These are phyloP conservation scores for Sungouiella blattae DNA, from an alignment of 805 yeast genomes.

Conservation along the genomic window DNA sequence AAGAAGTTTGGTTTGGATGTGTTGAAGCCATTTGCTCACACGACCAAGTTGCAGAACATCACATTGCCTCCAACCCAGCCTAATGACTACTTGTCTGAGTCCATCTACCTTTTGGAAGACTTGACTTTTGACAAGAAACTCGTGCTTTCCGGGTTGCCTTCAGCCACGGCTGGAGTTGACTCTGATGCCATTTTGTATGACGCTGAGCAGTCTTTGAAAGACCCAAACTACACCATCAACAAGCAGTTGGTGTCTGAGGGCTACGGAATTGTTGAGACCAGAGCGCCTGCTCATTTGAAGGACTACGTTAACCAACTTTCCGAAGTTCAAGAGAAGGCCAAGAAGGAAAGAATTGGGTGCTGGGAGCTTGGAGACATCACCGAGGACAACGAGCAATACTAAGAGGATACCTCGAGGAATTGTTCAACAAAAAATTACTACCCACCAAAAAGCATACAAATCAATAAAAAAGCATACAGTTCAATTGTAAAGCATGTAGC, in stretches of 20 bases:
- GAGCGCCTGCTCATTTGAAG: slow-evolving; percentile 27
- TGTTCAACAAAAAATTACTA: too few relatives aligned
- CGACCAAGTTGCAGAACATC: slow-evolving; percentile 51
- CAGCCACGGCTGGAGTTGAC: slow-evolving; percentile 40
- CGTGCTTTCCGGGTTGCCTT: slow-evolving; percentile 50
- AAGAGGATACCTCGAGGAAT: too few relatives aligned
- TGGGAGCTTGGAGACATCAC: slow-evolving; percentile 77
- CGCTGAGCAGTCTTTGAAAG: slow-evolving; percentile 48
- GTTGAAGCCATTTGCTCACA: slow-evolving; percentile 53
- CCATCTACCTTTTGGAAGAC: slow-evolving; percentile 53
- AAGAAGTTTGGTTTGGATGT: slow-evolving; percentile 38
- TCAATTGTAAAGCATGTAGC: too few relatives aligned
- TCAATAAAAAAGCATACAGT: too few relatives aligned
- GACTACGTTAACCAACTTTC: slow-evolving; percentile 33
- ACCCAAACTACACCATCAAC: slow-evolving; percentile 58
- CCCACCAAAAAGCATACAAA: too few relatives aligned
- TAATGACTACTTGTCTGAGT: slow-evolving; percentile 52
- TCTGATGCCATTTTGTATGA: slow-evolving; percentile 54
- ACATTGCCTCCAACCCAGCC: slow-evolving; percentile 56
- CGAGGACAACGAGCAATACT: slow-evolving; percentile 31
- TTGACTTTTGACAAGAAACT: slow-evolving; percentile 48
- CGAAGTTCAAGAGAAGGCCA: slow-evolving; percentile 48
- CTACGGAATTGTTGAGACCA: slow-evolving; percentile 51
- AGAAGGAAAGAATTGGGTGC: slow-evolving; percentile 52
- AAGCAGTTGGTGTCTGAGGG: slow-evolving; percentile 57